These are phyloP conservation scores for Proliferodiscus dingleyae DNA, from an alignment of 2,329 filamentous ascomycete genomes.

Conservation along the genomic window DNA sequence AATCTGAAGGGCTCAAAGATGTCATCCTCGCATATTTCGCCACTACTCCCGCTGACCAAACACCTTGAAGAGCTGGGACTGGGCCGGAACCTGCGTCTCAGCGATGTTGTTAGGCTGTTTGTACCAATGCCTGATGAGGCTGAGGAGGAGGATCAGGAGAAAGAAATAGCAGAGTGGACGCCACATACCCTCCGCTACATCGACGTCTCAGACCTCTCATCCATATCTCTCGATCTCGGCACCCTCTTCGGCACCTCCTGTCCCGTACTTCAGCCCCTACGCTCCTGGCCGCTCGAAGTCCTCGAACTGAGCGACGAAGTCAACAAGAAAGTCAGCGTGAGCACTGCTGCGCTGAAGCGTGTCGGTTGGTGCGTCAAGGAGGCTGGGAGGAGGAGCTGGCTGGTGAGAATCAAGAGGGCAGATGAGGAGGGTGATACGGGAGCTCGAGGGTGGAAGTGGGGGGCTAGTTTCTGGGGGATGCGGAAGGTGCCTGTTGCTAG, in stretches of 20 bases:
- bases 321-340: slow-evolving; percentile 58
- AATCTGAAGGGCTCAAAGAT: slow-evolving; percentile 73
- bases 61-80: slow-evolving; percentile 73
- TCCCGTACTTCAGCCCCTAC: slow-evolving; percentile 52
- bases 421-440: slow-evolving; percentile 46
- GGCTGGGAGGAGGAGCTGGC: slow-evolving; percentile 44
- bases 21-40: slow-evolving; percentile 56
- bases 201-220: slow-evolving; percentile 68
- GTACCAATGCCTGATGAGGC: slow-evolving; percentile 24
- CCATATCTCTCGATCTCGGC: slow-evolving; percentile 53
- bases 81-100: slow-evolving; percentile 60
- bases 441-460: slow-evolving; percentile 72
- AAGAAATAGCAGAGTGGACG: slow-evolving; percentile 40
- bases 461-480: slow-evolving; percentile 80
- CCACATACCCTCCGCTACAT: slow-evolving; percentile 66
- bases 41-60: slow-evolving; percentile 61
- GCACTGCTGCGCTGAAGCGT: slow-evolving; percentile 21
- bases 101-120: slow-evolving; percentile 45
- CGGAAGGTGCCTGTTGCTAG: slow-evolving; percentile 56
- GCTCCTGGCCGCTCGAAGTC: slow-evolving; percentile 67
- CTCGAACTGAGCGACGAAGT: slow-evolving; percentile 69
- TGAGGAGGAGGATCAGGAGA: slow-evolving; percentile 31
- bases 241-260: slow-evolving; percentile 47
- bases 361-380: slow-evolving; percentile 10
- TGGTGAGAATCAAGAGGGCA: slow-evolving; percentile 30